A percentile compares a stretch with the other conserved stretches of the same genome.
Conservation (phyloP, 441 rosid genomes). For the Metrosideros polymorpha region DNA sequence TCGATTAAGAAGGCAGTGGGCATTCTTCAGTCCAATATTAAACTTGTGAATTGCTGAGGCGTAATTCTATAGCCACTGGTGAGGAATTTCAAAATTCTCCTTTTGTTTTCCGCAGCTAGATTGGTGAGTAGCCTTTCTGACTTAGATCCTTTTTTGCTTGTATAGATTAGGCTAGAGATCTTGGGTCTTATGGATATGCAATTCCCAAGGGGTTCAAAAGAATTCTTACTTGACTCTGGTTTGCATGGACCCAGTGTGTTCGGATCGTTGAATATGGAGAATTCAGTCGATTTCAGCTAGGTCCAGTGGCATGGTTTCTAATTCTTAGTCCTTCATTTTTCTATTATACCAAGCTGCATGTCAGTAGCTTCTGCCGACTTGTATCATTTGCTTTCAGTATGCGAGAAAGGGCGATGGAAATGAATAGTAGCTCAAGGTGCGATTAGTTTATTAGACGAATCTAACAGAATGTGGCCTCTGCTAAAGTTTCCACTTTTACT, state of each 20-base stretch:
- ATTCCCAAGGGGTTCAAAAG: neutral
- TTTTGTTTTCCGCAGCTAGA: neutral
- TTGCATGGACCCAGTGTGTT: neutral
- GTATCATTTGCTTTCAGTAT: neutral
- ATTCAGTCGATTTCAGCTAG: neutral
- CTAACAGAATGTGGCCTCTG: neutral
- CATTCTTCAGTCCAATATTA: neutral
- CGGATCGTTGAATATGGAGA: neutral
- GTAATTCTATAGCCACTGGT: neutral
- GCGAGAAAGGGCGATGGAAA: neutral
- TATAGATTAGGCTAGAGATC: neutral
- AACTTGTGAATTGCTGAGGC: neutral
- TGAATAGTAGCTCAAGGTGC: neutral
- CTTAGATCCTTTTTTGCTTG: neutral
- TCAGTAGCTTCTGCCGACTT: neutral
- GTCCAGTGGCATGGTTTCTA: neutral
- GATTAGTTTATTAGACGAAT: neutral
- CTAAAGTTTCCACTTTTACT: neutral
- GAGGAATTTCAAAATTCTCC: neutral
- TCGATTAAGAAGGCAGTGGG: neutral
- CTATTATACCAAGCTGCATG: neutral
- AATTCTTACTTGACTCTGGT: neutral
- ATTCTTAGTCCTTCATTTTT: neutral
- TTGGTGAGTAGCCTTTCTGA: neutral
- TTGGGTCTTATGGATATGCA: fast-evolving